Conservation (phyloP, 2,329 filamentous ascomycete species). For the Exophiala oligosperma region DNA sequence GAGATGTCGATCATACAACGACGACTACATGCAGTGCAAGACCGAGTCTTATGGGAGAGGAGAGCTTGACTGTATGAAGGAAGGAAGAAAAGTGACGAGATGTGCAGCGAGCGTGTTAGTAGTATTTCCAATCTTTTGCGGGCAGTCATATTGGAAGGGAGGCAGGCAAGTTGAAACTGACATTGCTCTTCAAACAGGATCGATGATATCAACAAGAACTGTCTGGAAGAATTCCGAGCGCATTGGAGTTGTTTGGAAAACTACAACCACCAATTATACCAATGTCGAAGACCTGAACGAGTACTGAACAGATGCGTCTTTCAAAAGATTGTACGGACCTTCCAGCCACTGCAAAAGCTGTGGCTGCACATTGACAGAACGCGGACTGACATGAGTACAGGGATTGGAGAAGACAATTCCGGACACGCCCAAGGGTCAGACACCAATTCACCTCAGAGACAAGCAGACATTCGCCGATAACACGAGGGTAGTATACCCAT, state of each 20-base stretch:
- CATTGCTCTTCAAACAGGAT: conserved; percentile 57
- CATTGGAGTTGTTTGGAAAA: conserved; percentile 97
- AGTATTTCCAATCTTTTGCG: conserved; percentile 8
- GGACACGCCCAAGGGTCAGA: conserved; percentile 67
- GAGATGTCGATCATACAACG: conserved; percentile 91
- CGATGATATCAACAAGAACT: conserved; percentile 94
- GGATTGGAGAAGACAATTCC: conserved; percentile 81
- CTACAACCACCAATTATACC: conserved; percentile 97
- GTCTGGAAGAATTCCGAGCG: conserved; percentile 82
- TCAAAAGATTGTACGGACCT: conserved; percentile 77
- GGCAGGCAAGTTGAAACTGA: conserved; percentile 17
- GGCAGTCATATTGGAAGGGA: background rate
- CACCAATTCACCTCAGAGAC: conserved; percentile 71
- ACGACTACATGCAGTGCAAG: conserved; percentile 99
- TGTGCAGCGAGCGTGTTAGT: conserved; percentile 95
- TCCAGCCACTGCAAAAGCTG: background rate
- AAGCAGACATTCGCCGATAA: conserved; percentile 45
- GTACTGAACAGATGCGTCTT: conserved; percentile 93
- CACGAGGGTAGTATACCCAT: conserved; percentile 18
- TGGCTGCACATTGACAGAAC: background rate
- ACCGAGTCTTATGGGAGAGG: conserved; percentile 85
- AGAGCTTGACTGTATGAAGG: conserved; percentile 92
- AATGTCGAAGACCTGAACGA: conserved; percentile 86
- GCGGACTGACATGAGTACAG: conserved; percentile 44
- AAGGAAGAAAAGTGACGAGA: conserved; percentile 92